Evolutionary conservation across 208 protist genomes (phyloP).

Genomic region (Tritrichomonas foetus): DNA sequence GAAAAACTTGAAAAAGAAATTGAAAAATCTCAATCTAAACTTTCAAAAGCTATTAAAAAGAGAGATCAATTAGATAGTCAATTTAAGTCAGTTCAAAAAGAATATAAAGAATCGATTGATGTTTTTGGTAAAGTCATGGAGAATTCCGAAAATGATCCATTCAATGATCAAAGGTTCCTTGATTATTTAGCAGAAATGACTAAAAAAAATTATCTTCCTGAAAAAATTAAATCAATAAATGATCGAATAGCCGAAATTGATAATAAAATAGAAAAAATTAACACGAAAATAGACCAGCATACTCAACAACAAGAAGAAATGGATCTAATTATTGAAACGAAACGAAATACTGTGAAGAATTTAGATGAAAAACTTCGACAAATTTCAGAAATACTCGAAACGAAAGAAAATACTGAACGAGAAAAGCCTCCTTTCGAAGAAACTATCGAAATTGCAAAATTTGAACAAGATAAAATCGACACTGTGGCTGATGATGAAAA

Average conservation of each 20-base stretch:
- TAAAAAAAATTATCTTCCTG: not conserved
- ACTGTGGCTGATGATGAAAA: no score
- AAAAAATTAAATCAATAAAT: not conserved
- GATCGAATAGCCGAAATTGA: not conserved
- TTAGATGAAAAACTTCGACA: no score
- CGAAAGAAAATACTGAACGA: no score
- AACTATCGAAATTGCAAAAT: no score
- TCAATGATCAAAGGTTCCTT: slow-evolving; percentile 1
- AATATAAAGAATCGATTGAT: not conserved
- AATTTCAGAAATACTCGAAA: no score
- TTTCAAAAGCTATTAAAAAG: not conserved
- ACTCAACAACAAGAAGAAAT: no score
- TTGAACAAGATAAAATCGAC: no score
- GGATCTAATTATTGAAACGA: no score
- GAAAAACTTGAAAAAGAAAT: not conserved
- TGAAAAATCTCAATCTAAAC: not conserved
- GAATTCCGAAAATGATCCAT: not conserved
- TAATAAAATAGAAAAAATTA: not conserved
- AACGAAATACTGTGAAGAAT: no score
- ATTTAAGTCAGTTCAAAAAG: not conserved
- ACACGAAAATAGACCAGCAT: not conserved
- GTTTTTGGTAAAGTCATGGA: not conserved
- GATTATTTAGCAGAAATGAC: not conserved
- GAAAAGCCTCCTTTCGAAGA: no score
- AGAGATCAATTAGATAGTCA: not conserved